Conservation (phyloP, 306 rosid genomes). For the Begonia fuchsioides region DNA sequence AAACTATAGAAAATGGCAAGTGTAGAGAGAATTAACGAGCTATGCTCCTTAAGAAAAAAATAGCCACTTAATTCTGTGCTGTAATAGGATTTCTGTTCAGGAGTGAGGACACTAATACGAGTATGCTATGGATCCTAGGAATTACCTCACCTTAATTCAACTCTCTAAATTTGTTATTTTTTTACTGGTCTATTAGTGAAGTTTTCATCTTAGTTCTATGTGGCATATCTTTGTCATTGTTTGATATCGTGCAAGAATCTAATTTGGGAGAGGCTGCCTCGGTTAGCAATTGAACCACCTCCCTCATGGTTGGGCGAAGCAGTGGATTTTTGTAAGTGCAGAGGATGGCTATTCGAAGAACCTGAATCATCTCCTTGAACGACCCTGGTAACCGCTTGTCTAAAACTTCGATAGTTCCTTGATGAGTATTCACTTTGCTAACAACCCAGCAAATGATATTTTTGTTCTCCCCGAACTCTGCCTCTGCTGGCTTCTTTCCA, state of each 20-base stretch:
- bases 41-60: no score
- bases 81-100: no score
- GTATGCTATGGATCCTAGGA: no score
- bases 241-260: slow-evolving; percentile 18
- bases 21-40: no score
- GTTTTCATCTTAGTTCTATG: slow-evolving; percentile 1
- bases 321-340: slow-evolving; percentile 79
- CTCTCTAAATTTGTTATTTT: no score
- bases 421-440: slow-evolving; percentile 76
- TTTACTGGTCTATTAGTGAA: no score
- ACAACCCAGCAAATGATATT: slow-evolving; percentile 79
- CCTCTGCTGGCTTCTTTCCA: slow-evolving; percentile 73
- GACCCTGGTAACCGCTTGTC: slow-evolving; percentile 38
- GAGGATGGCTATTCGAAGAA: slow-evolving; percentile 59
- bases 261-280: slow-evolving; percentile 44
- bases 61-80: no score
- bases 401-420: slow-evolving; percentile 60
- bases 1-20: no score
- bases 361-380: slow-evolving; percentile 57
- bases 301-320: slow-evolving; percentile 81
- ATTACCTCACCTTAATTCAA: no score
- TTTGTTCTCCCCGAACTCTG: slow-evolving; percentile 84
- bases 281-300: slow-evolving; percentile 64
- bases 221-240: background rate
- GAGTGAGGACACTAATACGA: no score